Base-by-base conservation (phyloP, 1,139 yeast species). In the Insectozyma bohioensis region DNA sequence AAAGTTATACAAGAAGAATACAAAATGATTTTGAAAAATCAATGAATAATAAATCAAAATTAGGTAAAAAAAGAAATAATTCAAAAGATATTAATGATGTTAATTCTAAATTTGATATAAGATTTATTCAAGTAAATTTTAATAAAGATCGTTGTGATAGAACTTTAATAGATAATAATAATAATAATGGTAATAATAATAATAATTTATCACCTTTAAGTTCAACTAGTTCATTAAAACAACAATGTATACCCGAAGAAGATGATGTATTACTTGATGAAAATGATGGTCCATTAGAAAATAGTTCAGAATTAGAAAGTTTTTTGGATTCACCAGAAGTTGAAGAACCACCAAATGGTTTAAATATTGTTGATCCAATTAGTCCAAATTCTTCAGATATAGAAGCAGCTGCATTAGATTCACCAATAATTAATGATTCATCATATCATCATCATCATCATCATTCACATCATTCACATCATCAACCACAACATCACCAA, bases 61-160 rank as follows among this genome's bases (percentile, higher is more conserved):
- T 20, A 8, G 26, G 12, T 14, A 27, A 25, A 10, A 24, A 17
- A 12, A 28, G 30, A 14, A 20, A 17, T 8, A 11, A 27, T n/a
- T 20, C 36, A 4, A 34, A 34, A 9, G 34, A 30, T 11, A 17
- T 24, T 5, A 28, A 32, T 28, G 34, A 29, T 25, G 26, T 33
- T 15, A 35, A 34, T 21, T n/a, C 34, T 5, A 32, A 39, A 28
- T 43, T 41, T 26, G 46, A 40, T n/a, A 42, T 52, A 31, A 39
- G 39, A 27, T 53, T 52, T 35, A 39, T 30, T 5, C 33, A 31
- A 5, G 55, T 51, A 2, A 30, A 38, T 8, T 67, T 68, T 40
- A 54, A 49, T 21, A 58, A 52, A 31, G 75, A 68, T 43, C 44
- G 72, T 34, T 65, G 72, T 48, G 71, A 65, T 26, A 52, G 47